phyloP scores from a whole-genome alignment of 1,284 basidiomycete species.

The Cutaneotrichosporon arboriforme region DNA sequence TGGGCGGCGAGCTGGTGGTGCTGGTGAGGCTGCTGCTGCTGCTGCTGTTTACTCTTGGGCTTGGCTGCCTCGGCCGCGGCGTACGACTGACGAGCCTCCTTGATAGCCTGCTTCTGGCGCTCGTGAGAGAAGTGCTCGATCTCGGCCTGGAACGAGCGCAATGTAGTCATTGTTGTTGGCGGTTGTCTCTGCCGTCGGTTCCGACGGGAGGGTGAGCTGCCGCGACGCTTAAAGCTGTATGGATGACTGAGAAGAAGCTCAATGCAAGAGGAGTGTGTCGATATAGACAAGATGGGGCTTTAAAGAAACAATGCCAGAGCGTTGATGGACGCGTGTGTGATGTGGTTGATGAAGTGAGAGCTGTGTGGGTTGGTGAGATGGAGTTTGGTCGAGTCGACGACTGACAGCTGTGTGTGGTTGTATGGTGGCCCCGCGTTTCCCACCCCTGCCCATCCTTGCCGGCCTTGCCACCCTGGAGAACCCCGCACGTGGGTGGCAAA shows the following conservation, averaged over 20 bases:
- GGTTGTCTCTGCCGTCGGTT: background rate
- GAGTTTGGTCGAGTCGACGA: too few species aligned
- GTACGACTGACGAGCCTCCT: conserved; percentile 37
- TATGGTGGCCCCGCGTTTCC: too few species aligned
- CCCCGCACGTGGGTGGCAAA: conserved; percentile 3
- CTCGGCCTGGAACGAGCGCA: conserved; percentile 47
- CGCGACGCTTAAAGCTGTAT: background rate
- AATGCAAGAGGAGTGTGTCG: background rate
- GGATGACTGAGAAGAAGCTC: background rate
- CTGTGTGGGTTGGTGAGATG: too few species aligned
- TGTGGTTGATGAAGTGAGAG: background rate
- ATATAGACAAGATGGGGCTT: too few species aligned
- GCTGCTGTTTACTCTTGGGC: conserved; percentile 30
- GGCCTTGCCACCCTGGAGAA: too few species aligned
- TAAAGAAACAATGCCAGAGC: too few species aligned
- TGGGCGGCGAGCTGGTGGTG: too few species aligned
- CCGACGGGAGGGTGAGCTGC: background rate
- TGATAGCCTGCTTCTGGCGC: conserved; percentile 36
- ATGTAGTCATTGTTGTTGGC: conserved; percentile 35
- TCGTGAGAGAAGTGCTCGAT: conserved; percentile 44
- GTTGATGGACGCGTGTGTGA: background rate
- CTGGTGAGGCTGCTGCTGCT: conserved; percentile 13
- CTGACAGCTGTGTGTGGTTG: too few species aligned
- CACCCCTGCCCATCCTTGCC: too few species aligned
- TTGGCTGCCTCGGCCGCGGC: conserved; percentile 39